Base-by-base conservation (phyloP, 805 yeast species). In the Metschnikowia chrysomelidarum region DNA sequence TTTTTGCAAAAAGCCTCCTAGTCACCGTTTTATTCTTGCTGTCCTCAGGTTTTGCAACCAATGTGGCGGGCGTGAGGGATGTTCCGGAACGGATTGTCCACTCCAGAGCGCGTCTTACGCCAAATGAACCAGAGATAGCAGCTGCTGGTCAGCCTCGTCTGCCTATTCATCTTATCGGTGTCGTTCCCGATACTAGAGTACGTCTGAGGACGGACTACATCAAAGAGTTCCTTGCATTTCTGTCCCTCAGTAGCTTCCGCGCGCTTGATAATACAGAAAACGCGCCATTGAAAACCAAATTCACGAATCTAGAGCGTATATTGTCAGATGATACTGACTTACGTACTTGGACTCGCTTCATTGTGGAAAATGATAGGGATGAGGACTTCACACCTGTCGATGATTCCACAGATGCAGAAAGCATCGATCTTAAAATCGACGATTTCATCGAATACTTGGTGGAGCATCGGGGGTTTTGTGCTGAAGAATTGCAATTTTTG, bases 401-500 rank as follows among this genome's bases (percentile, higher is more conserved):
- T 4, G 42, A 31, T 13, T 16, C 34, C 7, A 14, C 30, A 3
- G 23, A n/a, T 4, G 40, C 35, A 12, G 47, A 48, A 21, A 18
- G 22, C 17, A 30, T 44, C 24, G 49, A 44, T 17, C 36, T 62
- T 15, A 56, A 61, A 21, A 49, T 62, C 19, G 56, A 49, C 20
- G 57, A 55, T 14, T 62, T 65, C 38, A 53, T 56, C 10, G 49
- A 52, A 5, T 65, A 55, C 40, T 51, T 64, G 40, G 56, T 60
- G 6, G 36, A 29, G 15, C 39, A 43, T 10, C 39, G 62, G 30
- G 61, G 62, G 13, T 66, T 64, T 36, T 33, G 40, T 5, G 32
- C 36, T 5, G 34, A 42, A 9, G 64, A 61, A 30, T 51, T 64
- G 35, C 47, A 45, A 17, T 60, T 62, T 36, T 50, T 64, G 21